These are phyloP conservation scores for Roridomyces roridus DNA, from an alignment of 768 basidiomycete genomes.

Conservation along the genomic window DNA sequence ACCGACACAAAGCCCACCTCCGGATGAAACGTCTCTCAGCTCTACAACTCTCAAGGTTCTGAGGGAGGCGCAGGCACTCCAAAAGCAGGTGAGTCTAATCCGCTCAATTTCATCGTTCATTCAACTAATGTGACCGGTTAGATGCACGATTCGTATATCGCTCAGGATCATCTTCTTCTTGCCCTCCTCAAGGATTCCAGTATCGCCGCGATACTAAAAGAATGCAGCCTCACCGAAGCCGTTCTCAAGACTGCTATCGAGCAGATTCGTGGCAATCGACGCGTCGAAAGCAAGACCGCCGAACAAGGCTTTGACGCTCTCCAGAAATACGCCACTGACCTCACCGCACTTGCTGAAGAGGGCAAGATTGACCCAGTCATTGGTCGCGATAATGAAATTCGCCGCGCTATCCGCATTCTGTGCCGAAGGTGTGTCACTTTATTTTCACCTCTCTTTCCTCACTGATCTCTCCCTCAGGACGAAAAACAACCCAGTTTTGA, in stretches of 20 bases:
- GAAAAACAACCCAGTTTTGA: constrained; percentile 97
- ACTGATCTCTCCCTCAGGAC: constrained; percentile 55
- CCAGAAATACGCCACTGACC: constrained; percentile 85
- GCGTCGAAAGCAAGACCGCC: constrained; percentile 84
- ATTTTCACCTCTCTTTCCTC: not conserved
- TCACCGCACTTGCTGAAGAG: constrained; percentile 87
- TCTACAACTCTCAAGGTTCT: constrained; percentile 58
- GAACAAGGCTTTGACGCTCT: constrained; percentile 95
- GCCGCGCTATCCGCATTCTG: constrained; percentile 82
- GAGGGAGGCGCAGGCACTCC: constrained; percentile 49
- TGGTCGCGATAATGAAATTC: constrained; percentile 91
- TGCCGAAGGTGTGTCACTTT: constrained; percentile 64
- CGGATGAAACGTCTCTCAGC: constrained; percentile 77
- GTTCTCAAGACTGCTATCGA: constrained; percentile 78
- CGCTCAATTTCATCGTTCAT: no score
- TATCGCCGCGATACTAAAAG: constrained; percentile 75
- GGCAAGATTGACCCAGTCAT: constrained; percentile 96
- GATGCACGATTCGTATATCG: constrained; percentile 91
- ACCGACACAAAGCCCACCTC: constrained; percentile 85
- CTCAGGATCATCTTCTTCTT: constrained; percentile 90
- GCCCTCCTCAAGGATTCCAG: constrained; percentile 80
- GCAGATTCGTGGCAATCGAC: constrained; percentile 81
- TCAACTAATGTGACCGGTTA: no score
- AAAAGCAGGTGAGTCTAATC: no score
- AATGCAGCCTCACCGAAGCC: constrained; percentile 73